Base-by-base conservation (phyloP, 306 rosid species). In the Prunus fruticosa region DNA sequence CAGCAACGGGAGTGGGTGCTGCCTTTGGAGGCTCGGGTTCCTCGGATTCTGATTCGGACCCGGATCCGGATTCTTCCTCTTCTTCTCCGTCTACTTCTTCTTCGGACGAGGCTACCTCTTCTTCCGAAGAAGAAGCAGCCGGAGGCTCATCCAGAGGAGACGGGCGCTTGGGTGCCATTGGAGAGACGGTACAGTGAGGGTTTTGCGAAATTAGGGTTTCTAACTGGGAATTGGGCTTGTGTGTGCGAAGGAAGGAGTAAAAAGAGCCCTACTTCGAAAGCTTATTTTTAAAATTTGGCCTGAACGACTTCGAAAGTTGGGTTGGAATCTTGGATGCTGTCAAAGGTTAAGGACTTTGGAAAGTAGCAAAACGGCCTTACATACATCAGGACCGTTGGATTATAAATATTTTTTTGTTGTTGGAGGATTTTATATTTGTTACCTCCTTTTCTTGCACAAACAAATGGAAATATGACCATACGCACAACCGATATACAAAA, bases 101-200 rank as follows among this genome's bases (percentile, higher is more conserved):
- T 16, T 63, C 86, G 0, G 88, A 67, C 4, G 88, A 77, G 41
- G 68, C 65, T 7, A 79, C 84, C 47, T 78, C 78, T 41, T 72
- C 89, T 25, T 68, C 81, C 0, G 87, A 79, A 1, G 96, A 86
- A 50, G 93, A 82, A 62, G 92, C 91, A 0, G 96, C 84, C 23
- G 97, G 96, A 2, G 96, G 96, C 0, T 90, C 89, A 9, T 92
- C 92, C 7, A 90, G 78, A 16, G 87, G 91, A 22, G 96, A 84
- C 2, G 83, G 72, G 19, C 97, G 92, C 69, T 89, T 88, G n/a
- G 80, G 88, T 3, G 89, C 89, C 97, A 93, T 93, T 52, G 69
- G 53, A 76, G 61, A 70, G 60, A 28, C 60, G 45, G 60, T 41
- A 22, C 8, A 11, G 8, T 70, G 41, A 73, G 88, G 86, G 89